A percentile compares a stretch with the other conserved stretches of the same genome.
These are phyloP conservation scores for Neospora caninum DNA, from an alignment of 169 alveolate species.

Conservation along the genomic window DNA sequence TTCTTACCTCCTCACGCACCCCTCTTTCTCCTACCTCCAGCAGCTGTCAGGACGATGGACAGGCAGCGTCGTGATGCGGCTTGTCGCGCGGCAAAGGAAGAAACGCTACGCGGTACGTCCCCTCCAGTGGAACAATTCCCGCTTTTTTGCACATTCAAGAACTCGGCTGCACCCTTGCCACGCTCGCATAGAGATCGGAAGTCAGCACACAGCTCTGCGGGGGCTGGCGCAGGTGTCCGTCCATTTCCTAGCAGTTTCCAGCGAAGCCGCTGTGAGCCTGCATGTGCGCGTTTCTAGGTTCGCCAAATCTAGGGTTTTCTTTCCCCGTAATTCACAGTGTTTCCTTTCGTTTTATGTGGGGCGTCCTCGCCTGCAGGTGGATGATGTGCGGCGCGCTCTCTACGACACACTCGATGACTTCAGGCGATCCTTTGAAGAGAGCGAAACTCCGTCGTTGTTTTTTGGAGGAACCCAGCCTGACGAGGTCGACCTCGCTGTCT, in stretches of 20 bases:
- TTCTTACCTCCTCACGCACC: constrained; percentile 50
- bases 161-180: too few relatives aligned
- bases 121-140: background rate
- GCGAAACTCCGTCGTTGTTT: background rate
- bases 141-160: background rate
- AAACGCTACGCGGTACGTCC: constrained; percentile 31
- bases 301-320: too few relatives aligned
- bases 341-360: background rate
- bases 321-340: background rate
- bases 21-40: constrained; percentile 19
- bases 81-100: constrained; percentile 13
- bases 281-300: too few relatives aligned
- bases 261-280: too few relatives aligned
- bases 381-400: background rate
- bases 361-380: constrained; percentile 16
- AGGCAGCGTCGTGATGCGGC: constrained; percentile 49
- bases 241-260: too few relatives aligned
- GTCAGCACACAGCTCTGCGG: too few relatives aligned
- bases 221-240: too few relatives aligned
- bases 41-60: constrained; percentile 25
- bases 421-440: background rate
- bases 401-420: background rate
- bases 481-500: constrained; percentile 32
- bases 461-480: constrained; percentile 21
- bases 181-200: too few relatives aligned